Base-by-base conservation (phyloP, 2,329 filamentous ascomycete genomes). In the Ophiostoma sp. region DNA sequence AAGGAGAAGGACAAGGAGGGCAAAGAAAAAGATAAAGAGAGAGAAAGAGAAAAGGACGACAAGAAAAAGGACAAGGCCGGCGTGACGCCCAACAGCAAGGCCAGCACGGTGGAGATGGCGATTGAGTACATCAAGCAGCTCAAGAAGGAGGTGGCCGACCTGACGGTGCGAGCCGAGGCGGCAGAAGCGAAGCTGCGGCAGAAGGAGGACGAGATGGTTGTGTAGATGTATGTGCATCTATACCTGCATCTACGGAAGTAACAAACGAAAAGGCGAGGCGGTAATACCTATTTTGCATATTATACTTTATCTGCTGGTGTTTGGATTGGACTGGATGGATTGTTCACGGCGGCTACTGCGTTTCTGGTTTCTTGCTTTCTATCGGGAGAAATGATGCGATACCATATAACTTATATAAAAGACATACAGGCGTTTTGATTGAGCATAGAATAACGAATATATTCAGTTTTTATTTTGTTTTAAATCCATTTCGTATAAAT, bases 21-120 rank as follows among this genome's bases (percentile, higher is more conserved):
- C 23, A 83, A 82, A 35, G 60, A 68, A 39, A 60, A 41, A n/a
- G 44, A 62, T 7, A 60, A 13, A 10, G 64, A 13, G 20, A 67
- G 27, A 33, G 67, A 62, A 20, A 79, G n/a, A 78, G 7, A 67
- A 31, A 82, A 97, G 92, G 79, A 98, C 97, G 79, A 54, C 15
- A 44, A 64, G 94, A 94, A 3, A 96, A 91, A 74, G 97, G 95
- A 0, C 94, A 98, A 20, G 94, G 97, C 79, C 89, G 60, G 64
- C 8, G 67, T 7, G 52, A 85, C 87, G 68, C 88, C 90, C 41
- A 93, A 90, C 76, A 97, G 93, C 80, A 99, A 98, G 79, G 95
- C 95, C 1, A 96, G 92, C 75, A 97, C 96, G 0, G 95, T 99
- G n/a, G 95, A 99, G 80, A 89, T 92, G 80, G 95, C 95, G 1